A percentile compares a stretch with the other conserved stretches of the same genome.
Evolutionary conservation across 2,329 filamentous ascomycete genomes (phyloP).

Genomic region (Lojkania enalia): DNA sequence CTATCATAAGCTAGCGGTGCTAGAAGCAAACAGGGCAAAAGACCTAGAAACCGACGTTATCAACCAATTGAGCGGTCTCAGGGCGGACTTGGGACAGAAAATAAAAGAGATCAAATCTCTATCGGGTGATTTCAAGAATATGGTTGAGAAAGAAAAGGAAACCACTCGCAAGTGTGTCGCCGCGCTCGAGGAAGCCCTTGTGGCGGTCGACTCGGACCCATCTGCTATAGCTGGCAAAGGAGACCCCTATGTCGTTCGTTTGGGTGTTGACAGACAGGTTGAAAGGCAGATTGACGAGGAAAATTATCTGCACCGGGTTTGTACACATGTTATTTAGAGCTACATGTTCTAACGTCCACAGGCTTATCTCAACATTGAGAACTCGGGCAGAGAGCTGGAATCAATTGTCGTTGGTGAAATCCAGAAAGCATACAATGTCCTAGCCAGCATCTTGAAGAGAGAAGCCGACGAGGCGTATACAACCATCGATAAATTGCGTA

Average conservation of each 20-base stretch:
- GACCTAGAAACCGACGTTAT: constrained; percentile 94
- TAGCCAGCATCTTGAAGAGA: constrained; percentile 86
- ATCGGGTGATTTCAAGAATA: constrained; percentile 94
- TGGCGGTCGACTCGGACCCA: constrained; percentile 77
- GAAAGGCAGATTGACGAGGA: constrained; percentile 95
- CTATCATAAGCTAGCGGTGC: constrained; percentile 79
- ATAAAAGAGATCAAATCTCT: constrained; percentile 98
- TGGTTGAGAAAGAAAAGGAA: constrained; percentile 93
- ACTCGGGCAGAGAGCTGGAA: constrained; percentile 90
- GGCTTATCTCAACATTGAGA: constrained; percentile 94
- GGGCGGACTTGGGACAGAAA: constrained; percentile 90
- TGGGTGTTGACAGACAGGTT: constrained; percentile 85
- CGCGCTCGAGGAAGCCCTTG: constrained; percentile 78
- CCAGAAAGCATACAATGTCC: constrained; percentile 95
- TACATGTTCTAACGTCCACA: constrained; percentile 44
- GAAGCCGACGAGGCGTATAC: constrained; percentile 82
- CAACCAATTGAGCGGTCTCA: constrained; percentile 77
- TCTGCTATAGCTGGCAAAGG: constrained; percentile 78
- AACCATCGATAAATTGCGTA: constrained; percentile 77
- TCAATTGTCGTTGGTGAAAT: constrained; percentile 97
- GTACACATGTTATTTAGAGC: constrained; percentile 27
- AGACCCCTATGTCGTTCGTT: constrained; percentile 85
- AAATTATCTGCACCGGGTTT: constrained; percentile 90
- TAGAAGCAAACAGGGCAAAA: constrained; percentile 82
- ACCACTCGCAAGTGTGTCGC: constrained; percentile 77